Base-by-base conservation (phyloP, 768 basidiomycete species). In the Podaxis carcinomalis region DNA sequence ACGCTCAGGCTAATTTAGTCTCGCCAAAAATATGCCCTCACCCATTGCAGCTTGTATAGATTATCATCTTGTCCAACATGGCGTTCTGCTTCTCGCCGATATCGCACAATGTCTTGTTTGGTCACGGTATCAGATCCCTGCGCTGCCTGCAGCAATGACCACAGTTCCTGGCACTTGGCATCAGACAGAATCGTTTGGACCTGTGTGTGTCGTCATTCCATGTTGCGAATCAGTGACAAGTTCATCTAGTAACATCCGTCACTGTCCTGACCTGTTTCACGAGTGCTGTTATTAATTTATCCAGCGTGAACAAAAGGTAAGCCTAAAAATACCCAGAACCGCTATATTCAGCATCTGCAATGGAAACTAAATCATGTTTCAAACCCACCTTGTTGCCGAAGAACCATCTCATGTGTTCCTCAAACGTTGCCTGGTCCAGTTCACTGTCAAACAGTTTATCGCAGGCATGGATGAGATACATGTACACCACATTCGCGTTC, bases 381-480 rank as follows among this genome's bases (percentile, higher is more conserved):
- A 62, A 40, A 63, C 80, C 64, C 73, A 90, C 90, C 83, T 88
- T 89, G 63, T 86, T 93, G 35, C 92, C 91, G 76, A 93, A 95
- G 76, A 95, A 91, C 84, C 93, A 92, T 64, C 97, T 79, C 86
- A 98, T 86, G 68, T 93, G 92, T 71, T 98, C 97, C 72, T 98
- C 96, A 68, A 95, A 98, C 21, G 87, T 85, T n/a, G 82, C 76
- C 69, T 89, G 91, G 72, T 98, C 97, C 62, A 98, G 80, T 69
- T 98, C 95, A 63, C 84, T 89, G 67, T 94, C 94, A 70, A 98
- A 98, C 44, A 96, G 73, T 79, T 92, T 92, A 74, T 98, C 96
- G 71, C 92, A 93, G 9, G 92, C 89, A 61, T 89, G 91, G 36
- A 98, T 77, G 55, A 96, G 82, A 68, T 95, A 94, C 76, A 86